Evolutionary conservation across 495 filamentous ascomycete species (phyloP).

Genomic region (Podospora conica): DNA sequence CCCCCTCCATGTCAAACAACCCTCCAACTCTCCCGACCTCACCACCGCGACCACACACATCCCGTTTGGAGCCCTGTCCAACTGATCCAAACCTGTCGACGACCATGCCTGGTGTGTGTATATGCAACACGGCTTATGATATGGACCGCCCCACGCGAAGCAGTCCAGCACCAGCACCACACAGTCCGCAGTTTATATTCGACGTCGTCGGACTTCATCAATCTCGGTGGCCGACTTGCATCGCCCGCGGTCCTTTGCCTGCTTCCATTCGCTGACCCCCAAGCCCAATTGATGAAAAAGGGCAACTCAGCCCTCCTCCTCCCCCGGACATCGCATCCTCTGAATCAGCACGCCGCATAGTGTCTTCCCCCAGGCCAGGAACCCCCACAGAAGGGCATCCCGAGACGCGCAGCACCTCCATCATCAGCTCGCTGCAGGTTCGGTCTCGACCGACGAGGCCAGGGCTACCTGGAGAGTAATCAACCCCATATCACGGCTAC

Average conservation of each 20-base stretch:
- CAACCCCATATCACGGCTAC: neutral
- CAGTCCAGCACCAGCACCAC: neutral
- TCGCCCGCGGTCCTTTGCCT: neutral
- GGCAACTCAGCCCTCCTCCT: neutral
- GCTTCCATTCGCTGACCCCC: neutral
- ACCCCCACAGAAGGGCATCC: neutral
- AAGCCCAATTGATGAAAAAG: neutral
- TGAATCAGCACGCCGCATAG: conserved; percentile 6
- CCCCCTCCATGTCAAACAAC: neutral
- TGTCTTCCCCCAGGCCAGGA: neutral
- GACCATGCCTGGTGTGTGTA: neutral
- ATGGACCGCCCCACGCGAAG: neutral
- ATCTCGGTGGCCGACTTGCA: conserved; percentile 7
- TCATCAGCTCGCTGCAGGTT: neutral
- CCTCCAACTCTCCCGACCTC: neutral
- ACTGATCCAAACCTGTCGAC: neutral
- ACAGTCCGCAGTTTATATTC: neutral
- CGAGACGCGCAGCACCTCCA: too few relatives aligned
- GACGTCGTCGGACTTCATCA: conserved; percentile 6
- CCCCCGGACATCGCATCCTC: neutral
- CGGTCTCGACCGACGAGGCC: neutral
- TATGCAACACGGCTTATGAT: neutral
- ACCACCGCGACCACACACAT: neutral
- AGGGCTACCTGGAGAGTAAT: neutral
- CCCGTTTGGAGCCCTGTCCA: neutral